These are phyloP conservation scores for Simmondsia chinensis DNA, from an alignment of 148 eudicot genomes.

Conservation along the genomic window DNA sequence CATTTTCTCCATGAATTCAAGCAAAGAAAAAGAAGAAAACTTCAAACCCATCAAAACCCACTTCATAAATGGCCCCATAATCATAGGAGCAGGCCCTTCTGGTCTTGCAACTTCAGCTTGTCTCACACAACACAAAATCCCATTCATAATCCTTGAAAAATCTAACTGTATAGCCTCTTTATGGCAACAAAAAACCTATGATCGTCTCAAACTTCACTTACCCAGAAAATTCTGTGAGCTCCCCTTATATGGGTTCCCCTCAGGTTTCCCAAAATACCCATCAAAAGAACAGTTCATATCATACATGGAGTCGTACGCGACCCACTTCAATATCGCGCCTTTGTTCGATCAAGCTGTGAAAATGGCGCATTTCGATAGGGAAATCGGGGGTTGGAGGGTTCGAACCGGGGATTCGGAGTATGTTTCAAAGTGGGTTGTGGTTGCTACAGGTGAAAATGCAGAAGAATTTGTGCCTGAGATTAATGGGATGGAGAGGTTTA, in stretches of 20 bases:
- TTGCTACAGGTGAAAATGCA: slow-evolving; percentile 94
- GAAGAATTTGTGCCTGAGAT: slow-evolving; percentile 76
- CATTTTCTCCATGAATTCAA: slow-evolving; percentile 35
- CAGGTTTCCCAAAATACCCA: slow-evolving; percentile 71
- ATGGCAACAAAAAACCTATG: slow-evolving; percentile 75
- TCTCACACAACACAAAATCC: slow-evolving; percentile 37
- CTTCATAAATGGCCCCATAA: slow-evolving; percentile 56
- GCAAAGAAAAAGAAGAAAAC: slow-evolving; percentile 14
- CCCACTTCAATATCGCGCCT: slow-evolving; percentile 47
- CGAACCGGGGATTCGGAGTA: slow-evolving; percentile 31
- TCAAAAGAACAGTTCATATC: slow-evolving; percentile 60
- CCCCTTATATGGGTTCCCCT: slow-evolving; percentile 58
- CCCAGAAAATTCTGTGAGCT: slow-evolving; percentile 81
- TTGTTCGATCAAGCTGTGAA: slow-evolving; percentile 45
- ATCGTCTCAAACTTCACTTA: slow-evolving; percentile 82
- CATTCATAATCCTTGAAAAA: slow-evolving; percentile 67
- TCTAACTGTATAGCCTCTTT: slow-evolving; percentile 85
- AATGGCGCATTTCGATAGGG: slow-evolving; percentile 33
- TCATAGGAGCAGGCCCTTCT: slow-evolving; percentile 93
- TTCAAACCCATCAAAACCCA: slow-evolving; percentile 7
- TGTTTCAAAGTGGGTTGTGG: slow-evolving; percentile 57
- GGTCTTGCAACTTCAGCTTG: slow-evolving; percentile 87
- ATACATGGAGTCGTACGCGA: slow-evolving; percentile 68
- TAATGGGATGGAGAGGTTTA: slow-evolving; percentile 52
- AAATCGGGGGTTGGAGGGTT: slow-evolving; percentile 38